Evolutionary conservation across 176 grass and related monocot species (phyloP).

Genomic region (Hsuehochloa calcarea): DNA sequence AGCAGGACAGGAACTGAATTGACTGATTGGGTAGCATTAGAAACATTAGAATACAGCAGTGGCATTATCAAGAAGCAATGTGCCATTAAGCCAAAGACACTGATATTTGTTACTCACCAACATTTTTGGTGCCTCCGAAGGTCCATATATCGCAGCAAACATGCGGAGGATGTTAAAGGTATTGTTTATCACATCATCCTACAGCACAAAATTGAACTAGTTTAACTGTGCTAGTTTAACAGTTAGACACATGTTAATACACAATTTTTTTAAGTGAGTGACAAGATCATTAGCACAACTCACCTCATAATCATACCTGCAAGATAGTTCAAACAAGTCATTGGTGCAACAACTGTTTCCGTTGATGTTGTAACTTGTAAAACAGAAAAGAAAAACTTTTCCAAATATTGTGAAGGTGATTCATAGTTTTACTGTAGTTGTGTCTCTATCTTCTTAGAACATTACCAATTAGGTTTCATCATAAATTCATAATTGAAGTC

Average conservation of each 20-base stretch:
- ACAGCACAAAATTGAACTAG: slow-evolving; percentile 22
- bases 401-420: not conserved
- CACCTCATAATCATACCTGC: slow-evolving; percentile 99
- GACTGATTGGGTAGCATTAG: not conserved
- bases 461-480: not conserved
- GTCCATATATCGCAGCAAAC: slow-evolving; percentile 83
- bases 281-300: slow-evolving; percentile 33
- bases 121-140: slow-evolving; percentile 74
- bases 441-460: not conserved
- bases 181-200: slow-evolving; percentile 89
- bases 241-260: slow-evolving; percentile 7
- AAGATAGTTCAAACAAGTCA: slow-evolving; percentile 38
- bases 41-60: slow-evolving; percentile 14
- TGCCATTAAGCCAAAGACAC: not conserved
- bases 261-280: not conserved
- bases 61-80: slow-evolving; percentile 17
- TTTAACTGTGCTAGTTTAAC: slow-evolving; percentile 32
- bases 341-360: not conserved
- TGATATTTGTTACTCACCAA: slow-evolving; percentile 55
- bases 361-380: not conserved
- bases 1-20: not conserved
- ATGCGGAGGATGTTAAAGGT: slow-evolving; percentile 83
- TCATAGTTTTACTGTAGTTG: not conserved
- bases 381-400: not conserved
- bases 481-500: not conserved